Percentiles rank a stretch among this genome's conserved stretches.
These are phyloP conservation scores for Jaminaea rosea DNA, from an alignment of 1,284 basidiomycete genomes.

Conservation along the genomic window DNA sequence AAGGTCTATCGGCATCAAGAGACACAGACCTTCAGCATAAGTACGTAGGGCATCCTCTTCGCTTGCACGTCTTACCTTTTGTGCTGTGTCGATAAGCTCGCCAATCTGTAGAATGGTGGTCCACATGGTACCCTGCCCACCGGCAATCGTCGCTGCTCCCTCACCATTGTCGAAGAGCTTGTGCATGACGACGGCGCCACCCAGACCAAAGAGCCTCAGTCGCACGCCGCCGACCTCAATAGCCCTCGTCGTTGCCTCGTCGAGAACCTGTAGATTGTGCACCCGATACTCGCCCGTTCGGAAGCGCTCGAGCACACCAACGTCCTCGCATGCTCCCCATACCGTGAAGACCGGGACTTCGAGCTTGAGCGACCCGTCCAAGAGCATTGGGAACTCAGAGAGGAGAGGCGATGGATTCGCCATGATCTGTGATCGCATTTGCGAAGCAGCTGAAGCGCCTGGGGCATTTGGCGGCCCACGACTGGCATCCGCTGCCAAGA, in stretches of 20 bases:
- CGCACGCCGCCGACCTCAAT: constrained; percentile 88
- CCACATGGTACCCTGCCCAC: constrained; percentile 98
- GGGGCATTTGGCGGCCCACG: constrained; percentile 20
- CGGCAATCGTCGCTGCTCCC: constrained; percentile 87
- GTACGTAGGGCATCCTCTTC: too few relatives aligned
- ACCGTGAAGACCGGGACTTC: constrained; percentile 83
- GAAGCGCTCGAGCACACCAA: constrained; percentile 82
- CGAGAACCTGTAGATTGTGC: constrained; percentile 69
- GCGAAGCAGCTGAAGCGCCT: not conserved
- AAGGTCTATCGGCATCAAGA: constrained; percentile 51
- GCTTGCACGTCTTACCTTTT: constrained; percentile 59
- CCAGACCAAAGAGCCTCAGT: constrained; percentile 82
- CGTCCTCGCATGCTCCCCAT: constrained; percentile 96
- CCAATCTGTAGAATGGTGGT: constrained; percentile 94
- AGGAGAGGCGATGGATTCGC: constrained; percentile 51
- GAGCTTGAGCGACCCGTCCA: constrained; percentile 56
- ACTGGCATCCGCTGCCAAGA: constrained; percentile 59
- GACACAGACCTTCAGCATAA: not conserved
- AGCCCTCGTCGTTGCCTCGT: constrained; percentile 83
- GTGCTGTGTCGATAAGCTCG: constrained; percentile 92
- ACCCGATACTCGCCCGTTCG: constrained; percentile 71
- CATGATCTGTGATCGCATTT: constrained; percentile 44
- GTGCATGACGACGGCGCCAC: constrained; percentile 88
- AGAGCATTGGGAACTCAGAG: constrained; percentile 85
- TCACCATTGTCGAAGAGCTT: constrained; percentile 97